A percentile compares a stretch with the other conserved stretches of the same genome.
Evolutionary conservation across 257 asterid species (phyloP).

Genomic region (Nicotiana sylvestris): DNA sequence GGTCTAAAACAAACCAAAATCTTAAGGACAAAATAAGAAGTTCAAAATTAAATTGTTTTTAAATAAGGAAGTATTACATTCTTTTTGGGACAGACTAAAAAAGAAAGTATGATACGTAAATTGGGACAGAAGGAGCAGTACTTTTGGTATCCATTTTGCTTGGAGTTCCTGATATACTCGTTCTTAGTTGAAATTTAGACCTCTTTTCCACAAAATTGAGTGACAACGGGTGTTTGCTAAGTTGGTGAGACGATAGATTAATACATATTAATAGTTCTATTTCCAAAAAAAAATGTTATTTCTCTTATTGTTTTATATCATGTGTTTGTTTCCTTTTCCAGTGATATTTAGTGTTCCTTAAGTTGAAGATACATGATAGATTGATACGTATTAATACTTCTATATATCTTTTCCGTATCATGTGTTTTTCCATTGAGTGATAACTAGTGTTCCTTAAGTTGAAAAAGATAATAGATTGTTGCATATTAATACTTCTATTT

Average conservation of each 20-base stretch:
- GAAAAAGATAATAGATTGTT: too few relatives aligned
- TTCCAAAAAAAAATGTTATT: neutral
- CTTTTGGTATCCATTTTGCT: neutral
- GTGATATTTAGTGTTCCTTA: neutral
- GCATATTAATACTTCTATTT: too few relatives aligned
- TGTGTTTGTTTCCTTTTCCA: neutral
- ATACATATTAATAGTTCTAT: neutral
- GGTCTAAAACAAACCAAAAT: too few relatives aligned
- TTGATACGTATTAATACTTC: neutral
- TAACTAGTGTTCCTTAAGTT: too few relatives aligned
- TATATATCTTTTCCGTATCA: neutral
- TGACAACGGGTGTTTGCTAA: neutral
- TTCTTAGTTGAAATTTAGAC: neutral
- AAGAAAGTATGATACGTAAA: too few relatives aligned
- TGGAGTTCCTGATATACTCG: neutral
- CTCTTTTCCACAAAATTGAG: neutral
- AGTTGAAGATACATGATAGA: neutral
- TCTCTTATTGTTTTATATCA: neutral
- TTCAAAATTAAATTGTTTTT: too few relatives aligned
- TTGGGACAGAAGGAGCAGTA: neutral
- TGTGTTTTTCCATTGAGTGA: neutral
- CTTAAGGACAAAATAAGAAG: too few relatives aligned
- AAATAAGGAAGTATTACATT: too few relatives aligned
- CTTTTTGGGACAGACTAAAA: too few relatives aligned
- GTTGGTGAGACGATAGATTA: neutral